Conservation (phyloP, 1,284 basidiomycete genomes). For the Irpex rosettiformis region DNA sequence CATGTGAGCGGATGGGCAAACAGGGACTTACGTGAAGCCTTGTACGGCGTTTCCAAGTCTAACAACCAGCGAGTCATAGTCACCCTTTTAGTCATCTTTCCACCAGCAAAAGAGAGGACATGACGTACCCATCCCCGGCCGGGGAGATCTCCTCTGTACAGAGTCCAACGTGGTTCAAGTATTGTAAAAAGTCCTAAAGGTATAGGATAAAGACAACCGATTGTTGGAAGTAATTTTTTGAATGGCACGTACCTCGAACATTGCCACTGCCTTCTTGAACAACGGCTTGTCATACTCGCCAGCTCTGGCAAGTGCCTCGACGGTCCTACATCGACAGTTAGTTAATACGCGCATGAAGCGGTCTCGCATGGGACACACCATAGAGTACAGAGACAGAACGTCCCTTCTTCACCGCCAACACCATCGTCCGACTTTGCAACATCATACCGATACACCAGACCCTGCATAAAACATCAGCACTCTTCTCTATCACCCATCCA, state of each 20-base stretch:
- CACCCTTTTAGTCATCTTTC: neutral
- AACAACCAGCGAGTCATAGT: neutral
- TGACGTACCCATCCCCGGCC: conserved; percentile 67
- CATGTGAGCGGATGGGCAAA: neutral
- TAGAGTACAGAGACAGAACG: conserved; percentile 76
- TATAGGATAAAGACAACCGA: no score
- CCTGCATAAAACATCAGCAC: conserved; percentile 32
- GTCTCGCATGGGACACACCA: conserved; percentile 43
- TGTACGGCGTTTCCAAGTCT: conserved; percentile 84
- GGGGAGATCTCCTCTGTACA: conserved; percentile 84
- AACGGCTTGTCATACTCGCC: conserved; percentile 72
- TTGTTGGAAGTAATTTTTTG: no score
- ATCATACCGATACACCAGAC: conserved; percentile 79
- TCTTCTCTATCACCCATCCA: neutral
- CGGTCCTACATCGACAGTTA: conserved; percentile 49
- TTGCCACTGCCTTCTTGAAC: conserved; percentile 65
- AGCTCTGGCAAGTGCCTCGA: conserved; percentile 85
- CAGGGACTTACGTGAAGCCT: conserved; percentile 72
- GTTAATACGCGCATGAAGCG: neutral
- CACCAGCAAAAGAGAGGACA: conserved; percentile 1
- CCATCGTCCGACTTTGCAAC: conserved; percentile 81
- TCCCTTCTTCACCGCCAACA: conserved; percentile 90
- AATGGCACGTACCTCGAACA: conserved; percentile 70
- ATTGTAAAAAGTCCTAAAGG: conserved; percentile 68
- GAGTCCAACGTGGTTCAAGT: conserved; percentile 83